Evolutionary conservation across 2,329 filamentous ascomycete species (phyloP), one percentile per base, ranked within the genome.

Genomic region (Mollisiaceae sp.): DNA sequence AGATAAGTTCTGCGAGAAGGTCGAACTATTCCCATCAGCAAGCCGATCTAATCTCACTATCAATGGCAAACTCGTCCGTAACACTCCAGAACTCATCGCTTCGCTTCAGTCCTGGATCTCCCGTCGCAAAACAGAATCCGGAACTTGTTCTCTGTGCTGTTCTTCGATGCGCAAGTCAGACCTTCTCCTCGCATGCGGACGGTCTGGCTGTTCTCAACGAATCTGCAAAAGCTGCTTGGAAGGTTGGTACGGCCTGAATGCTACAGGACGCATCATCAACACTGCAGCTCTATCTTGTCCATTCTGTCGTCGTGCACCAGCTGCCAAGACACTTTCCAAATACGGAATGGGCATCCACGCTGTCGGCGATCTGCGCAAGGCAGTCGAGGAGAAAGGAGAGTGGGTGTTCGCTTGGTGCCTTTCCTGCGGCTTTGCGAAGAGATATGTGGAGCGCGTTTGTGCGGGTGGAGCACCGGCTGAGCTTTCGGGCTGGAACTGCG

Each of bases 291-390:
- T 67, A 8, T 58, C 50, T 11, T 70, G 69, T 52, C 63, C 69
- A 12, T 69, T 69, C 56, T 70, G 67, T 59, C 62, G 69, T 6
- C 65, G 67, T 22, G 52, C 60, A 14, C 67, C 67, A 20, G 59
- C 67, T 12, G 61, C 64, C 1, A 66, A 65, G 52, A 70, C 63
- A 2, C 62, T 70, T 5, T 27, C 58, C 24, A 69, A 62, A 27
- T 70, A 67, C 24, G 69, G 67, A 5, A 65, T 66, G 67, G 67
- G 69, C 2, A 70, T 70, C 32, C 69, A 69, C 36, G 65, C 69
- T 2, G 67, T 70, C 20, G 67, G 50, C 8, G 45, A 69, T 41
- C 62, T 70, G 5, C 27, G 43, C 18, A 56, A 20, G 6, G 67
- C 69, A 4, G 67, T 69, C 8, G 52, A 59, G 9, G 60, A 69